Conservation (phyloP, 441 rosid genomes). For the Gossypium gossypioides region DNA sequence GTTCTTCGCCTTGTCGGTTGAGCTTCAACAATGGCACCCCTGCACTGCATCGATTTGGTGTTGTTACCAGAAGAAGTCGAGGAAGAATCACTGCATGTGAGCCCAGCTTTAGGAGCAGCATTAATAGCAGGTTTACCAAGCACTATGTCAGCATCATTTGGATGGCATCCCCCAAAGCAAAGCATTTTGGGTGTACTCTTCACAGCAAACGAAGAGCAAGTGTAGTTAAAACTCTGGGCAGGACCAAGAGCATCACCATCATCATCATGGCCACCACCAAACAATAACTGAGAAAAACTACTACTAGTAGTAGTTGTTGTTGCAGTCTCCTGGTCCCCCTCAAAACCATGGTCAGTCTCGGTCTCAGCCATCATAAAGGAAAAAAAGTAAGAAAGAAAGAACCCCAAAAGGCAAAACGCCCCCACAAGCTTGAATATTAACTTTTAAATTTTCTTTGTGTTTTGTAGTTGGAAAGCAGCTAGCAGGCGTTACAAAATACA, state of each 20-base stretch:
- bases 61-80: conserved; percentile 31
- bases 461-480: not conserved
- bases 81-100: conserved; percentile 37
- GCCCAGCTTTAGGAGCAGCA: not conserved
- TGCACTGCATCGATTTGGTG: not conserved
- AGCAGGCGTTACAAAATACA: conserved; percentile 13
- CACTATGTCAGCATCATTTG: conserved; percentile 21
- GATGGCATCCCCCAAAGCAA: conserved; percentile 45
- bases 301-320: not conserved
- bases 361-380: conserved; percentile 34
- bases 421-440: not conserved
- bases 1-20: conserved; percentile 24
- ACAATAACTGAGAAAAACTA: conserved; percentile 59
- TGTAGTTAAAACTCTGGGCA: conserved; percentile 15
- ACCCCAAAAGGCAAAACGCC: conserved; percentile 10
- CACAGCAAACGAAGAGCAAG: conserved; percentile 13
- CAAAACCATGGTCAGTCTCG: conserved; percentile 21
- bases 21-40: conserved; percentile 2
- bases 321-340: conserved; percentile 25
- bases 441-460: not conserved
- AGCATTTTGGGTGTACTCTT: conserved; percentile 51
- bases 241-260: conserved; percentile 23
- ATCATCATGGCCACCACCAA: conserved; percentile 30
- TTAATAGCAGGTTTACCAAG: conserved; percentile 12
- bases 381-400: not conserved